These are phyloP conservation scores for Tolypocladium inflatum DNA, from an alignment of 2,329 filamentous ascomycete genomes.

Conservation along the genomic window DNA sequence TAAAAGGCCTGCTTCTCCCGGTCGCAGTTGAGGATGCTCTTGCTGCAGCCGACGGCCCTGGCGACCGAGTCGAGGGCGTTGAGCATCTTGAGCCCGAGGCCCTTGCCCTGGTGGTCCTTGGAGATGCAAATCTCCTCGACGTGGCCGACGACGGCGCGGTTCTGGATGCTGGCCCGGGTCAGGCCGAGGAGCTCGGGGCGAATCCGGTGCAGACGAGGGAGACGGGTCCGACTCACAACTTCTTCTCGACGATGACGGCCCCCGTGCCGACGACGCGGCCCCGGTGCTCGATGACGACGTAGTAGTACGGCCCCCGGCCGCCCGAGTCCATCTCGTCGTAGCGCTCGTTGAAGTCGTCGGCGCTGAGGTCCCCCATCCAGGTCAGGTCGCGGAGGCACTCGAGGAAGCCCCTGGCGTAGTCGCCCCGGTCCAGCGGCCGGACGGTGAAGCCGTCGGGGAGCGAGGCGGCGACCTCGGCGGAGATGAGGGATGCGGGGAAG, in stretches of 20 bases:
- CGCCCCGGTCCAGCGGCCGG: constrained; percentile 57
- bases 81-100: constrained; percentile 66
- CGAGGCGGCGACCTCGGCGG: constrained; percentile 45
- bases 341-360: constrained; percentile 55
- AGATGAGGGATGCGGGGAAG: constrained; percentile 59
- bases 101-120: constrained; percentile 73
- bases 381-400: constrained; percentile 69
- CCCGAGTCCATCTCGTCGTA: constrained; percentile 47
- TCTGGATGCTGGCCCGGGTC: constrained; percentile 42
- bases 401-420: constrained; percentile 63
- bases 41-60: constrained; percentile 67
- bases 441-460: constrained; percentile 63
- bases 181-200: not conserved
- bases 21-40: constrained; percentile 71
- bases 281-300: constrained; percentile 59
- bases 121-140: constrained; percentile 79
- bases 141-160: constrained; percentile 62
- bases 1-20: constrained; percentile 75
- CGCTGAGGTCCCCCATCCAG: constrained; percentile 62
- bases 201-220: not conserved
- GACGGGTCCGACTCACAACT: no score
- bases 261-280: constrained; percentile 63
- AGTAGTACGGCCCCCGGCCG: constrained; percentile 49
- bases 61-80: constrained; percentile 68
- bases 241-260: constrained; percentile 67